These are phyloP conservation scores for Saccharomycopsis olivae DNA, from an alignment of 805 yeast species.

Conservation along the genomic window DNA sequence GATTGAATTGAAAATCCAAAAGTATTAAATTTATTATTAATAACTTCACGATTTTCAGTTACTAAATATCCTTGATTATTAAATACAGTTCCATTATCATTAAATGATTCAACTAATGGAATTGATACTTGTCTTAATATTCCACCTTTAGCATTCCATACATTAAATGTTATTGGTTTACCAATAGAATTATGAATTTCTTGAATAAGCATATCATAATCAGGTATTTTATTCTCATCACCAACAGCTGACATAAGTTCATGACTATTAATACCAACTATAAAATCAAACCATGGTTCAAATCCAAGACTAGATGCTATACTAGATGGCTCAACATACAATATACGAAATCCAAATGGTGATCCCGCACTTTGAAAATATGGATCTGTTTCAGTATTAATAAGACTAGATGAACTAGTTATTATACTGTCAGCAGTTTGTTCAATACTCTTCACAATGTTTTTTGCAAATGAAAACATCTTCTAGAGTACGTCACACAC, in stretches of 20 bases:
- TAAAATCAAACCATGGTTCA: slow-evolving; percentile 82
- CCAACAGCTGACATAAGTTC: slow-evolving; percentile 28
- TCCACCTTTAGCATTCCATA: slow-evolving; percentile 89
- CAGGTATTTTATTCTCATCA: slow-evolving; percentile 25
- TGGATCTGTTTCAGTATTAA: slow-evolving; percentile 23
- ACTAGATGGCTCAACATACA: slow-evolving; percentile 32
- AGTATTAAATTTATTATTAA: slow-evolving; percentile 32
- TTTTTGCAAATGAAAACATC: slow-evolving; percentile 45
- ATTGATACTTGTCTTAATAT: slow-evolving; percentile 31
- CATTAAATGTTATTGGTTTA: slow-evolving; percentile 40
- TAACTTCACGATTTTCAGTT: slow-evolving; percentile 18
- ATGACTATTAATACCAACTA: slow-evolving; percentile 69
- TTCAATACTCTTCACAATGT: slow-evolving; percentile 46
- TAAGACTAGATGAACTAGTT: slow-evolving; percentile 17
- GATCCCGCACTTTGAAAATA: slow-evolving; percentile 26
- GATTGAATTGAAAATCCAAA: slow-evolving; percentile 68
- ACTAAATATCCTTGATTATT: slow-evolving; percentile 24
- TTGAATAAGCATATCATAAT: slow-evolving; percentile 32
- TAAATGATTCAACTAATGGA: slow-evolving; percentile 20
- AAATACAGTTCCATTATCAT: slow-evolving; percentile 8
- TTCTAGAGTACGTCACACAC: not conserved
- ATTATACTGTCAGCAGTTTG: slow-evolving; percentile 32
- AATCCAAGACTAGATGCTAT: slow-evolving; percentile 43
- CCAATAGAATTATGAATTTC: slow-evolving; percentile 33
- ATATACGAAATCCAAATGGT: slow-evolving; percentile 46